These are phyloP conservation scores for Hypomyces rosellus DNA, from an alignment of 2,329 filamentous ascomycete genomes.

Conservation along the genomic window DNA sequence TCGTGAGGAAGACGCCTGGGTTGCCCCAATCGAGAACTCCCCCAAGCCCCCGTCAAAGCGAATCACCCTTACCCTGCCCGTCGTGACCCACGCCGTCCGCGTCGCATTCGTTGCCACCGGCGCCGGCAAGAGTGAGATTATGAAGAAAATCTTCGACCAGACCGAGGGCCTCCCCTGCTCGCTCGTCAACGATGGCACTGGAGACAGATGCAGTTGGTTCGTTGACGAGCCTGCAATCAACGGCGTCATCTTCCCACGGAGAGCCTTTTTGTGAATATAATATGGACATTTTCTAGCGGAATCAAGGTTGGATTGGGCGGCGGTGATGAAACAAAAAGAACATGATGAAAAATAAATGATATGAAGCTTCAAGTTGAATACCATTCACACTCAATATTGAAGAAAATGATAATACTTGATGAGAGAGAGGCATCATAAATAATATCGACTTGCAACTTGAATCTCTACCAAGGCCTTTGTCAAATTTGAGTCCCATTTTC, in stretches of 20 bases:
- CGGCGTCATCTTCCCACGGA: conserved; percentile 74
- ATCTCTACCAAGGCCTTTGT: too few relatives aligned
- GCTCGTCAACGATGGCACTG: conserved; percentile 76
- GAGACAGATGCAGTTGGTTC: conserved; percentile 92
- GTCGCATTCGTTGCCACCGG: conserved; percentile 92
- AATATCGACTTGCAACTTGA: too few relatives aligned
- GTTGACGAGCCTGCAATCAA: conserved; percentile 81
- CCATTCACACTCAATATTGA: too few relatives aligned
- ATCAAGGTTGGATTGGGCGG: neutral
- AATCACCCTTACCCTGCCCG: conserved; percentile 87
- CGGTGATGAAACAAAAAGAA: neutral
- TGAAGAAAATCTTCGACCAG: conserved; percentile 87
- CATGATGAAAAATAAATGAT: conserved; percentile 1
- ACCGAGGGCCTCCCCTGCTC: conserved; percentile 75
- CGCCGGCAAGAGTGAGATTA: conserved; percentile 78
- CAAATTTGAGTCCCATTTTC: too few relatives aligned
- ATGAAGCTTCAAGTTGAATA: neutral
- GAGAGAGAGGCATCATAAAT: too few relatives aligned
- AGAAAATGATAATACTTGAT: too few relatives aligned
- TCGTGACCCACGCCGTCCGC: conserved; percentile 78
- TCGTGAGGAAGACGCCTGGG: conserved; percentile 84
- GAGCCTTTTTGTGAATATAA: conserved; percentile 49
- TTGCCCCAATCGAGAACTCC: conserved; percentile 83
- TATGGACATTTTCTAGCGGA: too few relatives aligned
- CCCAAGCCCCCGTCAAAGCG: conserved; percentile 88